These are phyloP conservation scores for Paecilomyces sp. DNA, from an alignment of 2,329 filamentous ascomycete genomes.

Conservation along the genomic window DNA sequence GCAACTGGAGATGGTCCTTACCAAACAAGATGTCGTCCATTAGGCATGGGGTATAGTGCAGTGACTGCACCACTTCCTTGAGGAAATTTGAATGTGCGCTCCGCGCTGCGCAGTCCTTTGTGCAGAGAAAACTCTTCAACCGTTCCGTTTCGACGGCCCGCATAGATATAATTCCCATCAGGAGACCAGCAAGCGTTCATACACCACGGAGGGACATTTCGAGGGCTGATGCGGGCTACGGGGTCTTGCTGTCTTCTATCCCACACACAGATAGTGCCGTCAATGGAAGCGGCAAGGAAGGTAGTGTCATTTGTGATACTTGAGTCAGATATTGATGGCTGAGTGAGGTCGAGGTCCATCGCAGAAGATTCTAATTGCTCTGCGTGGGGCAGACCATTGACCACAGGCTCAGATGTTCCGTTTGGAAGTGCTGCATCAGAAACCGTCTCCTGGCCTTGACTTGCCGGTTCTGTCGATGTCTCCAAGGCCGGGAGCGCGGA, in stretches of 20 bases:
- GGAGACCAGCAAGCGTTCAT: constrained; percentile 96
- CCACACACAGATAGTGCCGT: constrained; percentile 43
- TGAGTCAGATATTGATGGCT: constrained; percentile 26
- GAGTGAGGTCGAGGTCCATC: constrained; percentile 15
- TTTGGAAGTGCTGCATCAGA: constrained; percentile 14
- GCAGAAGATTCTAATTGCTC: constrained; percentile 30
- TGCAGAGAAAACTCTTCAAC: constrained; percentile 92
- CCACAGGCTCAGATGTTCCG: constrained; percentile 18
- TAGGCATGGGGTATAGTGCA: constrained; percentile 82
- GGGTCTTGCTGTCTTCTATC: constrained; percentile 61
- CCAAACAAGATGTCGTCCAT: constrained; percentile 87
- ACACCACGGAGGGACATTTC: constrained; percentile 85
- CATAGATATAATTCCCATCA: constrained; percentile 92
- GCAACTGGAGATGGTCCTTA: constrained; percentile 28
- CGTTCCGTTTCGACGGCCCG: constrained; percentile 79
- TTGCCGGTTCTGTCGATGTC: constrained; percentile 3
- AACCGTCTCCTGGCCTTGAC: constrained; percentile 10
- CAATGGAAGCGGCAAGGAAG: constrained; percentile 68
- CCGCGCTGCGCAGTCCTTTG: constrained; percentile 66
- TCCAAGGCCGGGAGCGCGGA: constrained; percentile 4
- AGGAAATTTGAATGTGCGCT: constrained; percentile 79
- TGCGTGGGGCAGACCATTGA: constrained; percentile 36
- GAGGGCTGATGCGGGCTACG: constrained; percentile 69
- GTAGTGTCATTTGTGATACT: constrained; percentile 59
- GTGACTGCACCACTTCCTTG: constrained; percentile 84